Base-by-base conservation (phyloP, 768 basidiomycete species). In the Crepidotus variabilis region DNA sequence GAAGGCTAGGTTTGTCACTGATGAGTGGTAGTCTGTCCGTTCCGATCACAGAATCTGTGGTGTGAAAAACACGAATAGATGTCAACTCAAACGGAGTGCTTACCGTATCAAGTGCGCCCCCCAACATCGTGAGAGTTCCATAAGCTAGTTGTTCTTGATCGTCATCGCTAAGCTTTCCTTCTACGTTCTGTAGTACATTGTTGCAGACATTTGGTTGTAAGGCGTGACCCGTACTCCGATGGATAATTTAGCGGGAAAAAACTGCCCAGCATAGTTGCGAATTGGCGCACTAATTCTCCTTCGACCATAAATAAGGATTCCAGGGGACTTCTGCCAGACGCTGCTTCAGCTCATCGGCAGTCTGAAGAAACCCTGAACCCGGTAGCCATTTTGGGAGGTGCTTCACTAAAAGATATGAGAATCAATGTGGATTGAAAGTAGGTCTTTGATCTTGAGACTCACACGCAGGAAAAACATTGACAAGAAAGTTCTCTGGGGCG, bases 341-440 rank as follows among this genome's bases (percentile, higher is more conserved):
- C 48, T 67, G 61, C 6, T 66, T 64, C 74, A 74, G 79, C 39
- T 68, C 62, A 0, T 68, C 62, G 0, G 78, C 84, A 8, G 71
- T 69, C 23, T 70, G 69, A 62, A 78, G 71, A 73, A 85, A 86
- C 0, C 73, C 74, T 0, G 81, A 75, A 6, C 84, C 85, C 1
- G 84, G 84, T 48, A 79, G 67, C 84, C 82, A 86, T 43, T 61
- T 53, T 0, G 84, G 84, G 2, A 85, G 56, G 59, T 78, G 62
- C 77, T 81, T 18, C 11, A 67, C 81, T 84, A 47, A 10, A 8
- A 3, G 8, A 28, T n/a, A 28, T 4, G 8, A 28, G 8, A 28
- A 28, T 28, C 28, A 28, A 28, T 28, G 28, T 8, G 8, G 4
- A 28, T 28, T 28, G 28, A 28, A n/a, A 28, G 28, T 8, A 28